phyloP scores from a whole-genome alignment of 2,329 filamentous ascomycete genomes.

The Xylaria sp. region DNA sequence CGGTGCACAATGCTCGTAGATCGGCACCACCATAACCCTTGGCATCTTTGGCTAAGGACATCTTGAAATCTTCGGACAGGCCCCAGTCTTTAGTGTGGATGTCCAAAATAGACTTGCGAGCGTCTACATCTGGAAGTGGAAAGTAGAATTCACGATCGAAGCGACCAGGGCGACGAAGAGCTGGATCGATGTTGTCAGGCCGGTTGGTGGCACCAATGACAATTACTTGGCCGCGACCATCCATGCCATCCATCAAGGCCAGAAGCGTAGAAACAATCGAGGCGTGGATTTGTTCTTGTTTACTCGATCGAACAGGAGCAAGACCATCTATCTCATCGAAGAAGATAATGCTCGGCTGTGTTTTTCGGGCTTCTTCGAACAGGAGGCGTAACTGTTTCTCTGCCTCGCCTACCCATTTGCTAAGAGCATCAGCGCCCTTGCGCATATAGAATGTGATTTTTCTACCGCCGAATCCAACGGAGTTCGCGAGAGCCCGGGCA shows the following conservation, averaged over 20 bases:
- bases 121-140: conserved; percentile 84
- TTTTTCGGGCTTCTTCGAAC: conserved; percentile 95
- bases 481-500: conserved; percentile 90
- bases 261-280: conserved; percentile 96
- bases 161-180: conserved; percentile 90
- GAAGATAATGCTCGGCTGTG: conserved; percentile 98
- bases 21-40: conserved; percentile 98
- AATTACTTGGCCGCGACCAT: conserved; percentile 96
- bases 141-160: conserved; percentile 99
- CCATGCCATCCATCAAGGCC: conserved; percentile 97
- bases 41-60: conserved; percentile 84
- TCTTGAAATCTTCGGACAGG: conserved; percentile 81
- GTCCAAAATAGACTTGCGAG: conserved; percentile 85
- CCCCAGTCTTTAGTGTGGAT: conserved; percentile 98
- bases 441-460: conserved; percentile 99
- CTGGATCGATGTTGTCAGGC: conserved; percentile 95
- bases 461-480: conserved; percentile 85
- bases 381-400: conserved; percentile 92
- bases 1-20: conserved; percentile 91
- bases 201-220: conserved; percentile 99
- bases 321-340: conserved; percentile 99
- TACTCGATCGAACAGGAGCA: conserved; percentile 94
- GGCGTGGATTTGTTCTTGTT: conserved; percentile 98
- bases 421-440: conserved; percentile 95
- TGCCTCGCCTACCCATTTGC: conserved; percentile 99